phyloP scores from a whole-genome alignment of 2,329 filamentous ascomycete species.

The Neopestalotiopsis sp. region DNA sequence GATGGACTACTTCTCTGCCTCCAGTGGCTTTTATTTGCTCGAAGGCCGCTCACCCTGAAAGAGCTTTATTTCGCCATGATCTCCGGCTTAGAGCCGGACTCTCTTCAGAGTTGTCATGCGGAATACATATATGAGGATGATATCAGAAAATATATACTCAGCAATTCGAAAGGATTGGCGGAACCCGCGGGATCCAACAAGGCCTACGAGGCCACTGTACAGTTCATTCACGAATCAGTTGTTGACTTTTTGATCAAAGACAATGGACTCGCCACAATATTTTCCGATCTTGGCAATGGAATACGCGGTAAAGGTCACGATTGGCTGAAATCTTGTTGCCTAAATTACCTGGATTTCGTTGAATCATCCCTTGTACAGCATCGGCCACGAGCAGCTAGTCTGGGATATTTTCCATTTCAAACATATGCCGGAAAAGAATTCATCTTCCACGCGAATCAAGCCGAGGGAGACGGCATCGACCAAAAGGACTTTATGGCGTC shows the following conservation, averaged over 20 bases:
- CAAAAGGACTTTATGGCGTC: slow-evolving; percentile 21
- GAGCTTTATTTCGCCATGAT: slow-evolving; percentile 53
- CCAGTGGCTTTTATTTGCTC: slow-evolving; percentile 59
- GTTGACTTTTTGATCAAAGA: slow-evolving; percentile 51
- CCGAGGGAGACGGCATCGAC: slow-evolving; percentile 13
- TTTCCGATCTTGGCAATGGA: slow-evolving; percentile 39
- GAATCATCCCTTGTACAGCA: no score
- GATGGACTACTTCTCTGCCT: slow-evolving; percentile 42
- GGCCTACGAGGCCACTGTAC: slow-evolving; percentile 46
- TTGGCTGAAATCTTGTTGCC: slow-evolving; percentile 44
- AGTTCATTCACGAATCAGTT: slow-evolving; percentile 61
- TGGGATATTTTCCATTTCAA: slow-evolving; percentile 23
- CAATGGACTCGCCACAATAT: slow-evolving; percentile 34
- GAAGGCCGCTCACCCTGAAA: slow-evolving; percentile 43
- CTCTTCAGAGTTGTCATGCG: not conserved
- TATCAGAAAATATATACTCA: not conserved
- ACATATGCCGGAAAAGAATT: slow-evolving; percentile 19
- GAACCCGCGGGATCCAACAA: not conserved
- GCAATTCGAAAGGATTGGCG: not conserved
- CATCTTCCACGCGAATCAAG: slow-evolving; percentile 23
- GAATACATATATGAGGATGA: not conserved
- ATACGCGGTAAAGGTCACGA: slow-evolving; percentile 46
- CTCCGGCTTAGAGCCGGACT: slow-evolving; percentile 28
- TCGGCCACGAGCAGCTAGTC: not conserved
- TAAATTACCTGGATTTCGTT: slow-evolving; percentile 17